Percentiles rank a stretch among this genome's conserved stretches.
Evolutionary conservation across 345 rosid species (phyloP).

Genomic region (Balakata baccata): DNA sequence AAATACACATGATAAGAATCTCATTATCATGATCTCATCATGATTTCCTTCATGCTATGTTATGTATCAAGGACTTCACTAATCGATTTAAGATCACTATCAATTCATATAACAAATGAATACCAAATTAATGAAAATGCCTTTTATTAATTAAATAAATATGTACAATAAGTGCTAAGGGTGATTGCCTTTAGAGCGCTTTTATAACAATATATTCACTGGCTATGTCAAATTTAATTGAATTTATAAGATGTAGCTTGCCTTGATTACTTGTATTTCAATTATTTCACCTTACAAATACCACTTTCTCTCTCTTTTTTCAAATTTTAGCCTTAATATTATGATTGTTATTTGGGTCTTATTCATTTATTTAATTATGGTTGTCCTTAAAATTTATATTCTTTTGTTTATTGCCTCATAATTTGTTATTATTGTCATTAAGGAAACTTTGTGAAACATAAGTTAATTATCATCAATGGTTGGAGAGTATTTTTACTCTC

Average conservation of each 20-base stretch:
- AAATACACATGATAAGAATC: too few relatives aligned
- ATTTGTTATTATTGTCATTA: not conserved
- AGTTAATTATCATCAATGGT: not conserved
- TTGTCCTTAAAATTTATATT: not conserved
- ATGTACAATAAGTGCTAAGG: too few relatives aligned
- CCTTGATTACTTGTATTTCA: not conserved
- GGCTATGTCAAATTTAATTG: not conserved
- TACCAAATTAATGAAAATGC: too few relatives aligned
- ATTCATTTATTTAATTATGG: not conserved
- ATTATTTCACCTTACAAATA: not conserved
- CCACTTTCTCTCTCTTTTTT: not conserved
- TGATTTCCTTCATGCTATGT: too few relatives aligned
- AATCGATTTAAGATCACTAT: too few relatives aligned
- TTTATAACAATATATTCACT: not conserved
- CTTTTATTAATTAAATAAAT: too few relatives aligned
- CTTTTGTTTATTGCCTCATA: not conserved
- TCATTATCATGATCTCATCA: too few relatives aligned
- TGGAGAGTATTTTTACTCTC: not conserved
- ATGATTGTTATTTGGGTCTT: not conserved
- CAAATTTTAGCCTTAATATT: not conserved
- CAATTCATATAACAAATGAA: too few relatives aligned
- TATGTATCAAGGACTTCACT: too few relatives aligned
- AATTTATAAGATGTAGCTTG: not conserved
- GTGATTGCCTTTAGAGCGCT: too few relatives aligned
- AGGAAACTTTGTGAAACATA: not conserved